These are phyloP conservation scores for Fusarium temperatum DNA, from an alignment of 2,329 filamentous ascomycete genomes.

Conservation along the genomic window DNA sequence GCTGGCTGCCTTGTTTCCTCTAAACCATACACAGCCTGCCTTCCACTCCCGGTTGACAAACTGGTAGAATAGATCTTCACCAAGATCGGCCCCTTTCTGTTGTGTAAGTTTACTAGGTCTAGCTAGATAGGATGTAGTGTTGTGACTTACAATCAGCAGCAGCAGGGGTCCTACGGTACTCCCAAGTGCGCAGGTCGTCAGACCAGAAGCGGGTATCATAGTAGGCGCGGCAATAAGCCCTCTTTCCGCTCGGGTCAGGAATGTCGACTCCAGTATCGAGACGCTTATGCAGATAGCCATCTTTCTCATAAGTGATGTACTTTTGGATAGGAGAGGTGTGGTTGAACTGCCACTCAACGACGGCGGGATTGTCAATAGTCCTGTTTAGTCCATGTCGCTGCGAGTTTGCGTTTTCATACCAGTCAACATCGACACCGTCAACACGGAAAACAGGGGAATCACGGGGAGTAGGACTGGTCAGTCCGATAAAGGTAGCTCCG, in stretches of 20 bases:
- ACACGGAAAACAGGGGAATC: neutral
- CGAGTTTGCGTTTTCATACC: neutral
- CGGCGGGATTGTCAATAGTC: neutral
- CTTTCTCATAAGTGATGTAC: neutral
- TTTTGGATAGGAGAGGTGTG: neutral
- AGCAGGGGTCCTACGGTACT: neutral
- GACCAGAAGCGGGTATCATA: neutral
- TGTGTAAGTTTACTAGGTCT: neutral
- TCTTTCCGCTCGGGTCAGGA: neutral
- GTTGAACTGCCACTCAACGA: neutral
- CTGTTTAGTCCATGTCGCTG: neutral
- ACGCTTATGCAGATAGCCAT: neutral
- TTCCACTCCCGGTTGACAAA: neutral
- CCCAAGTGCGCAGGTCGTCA: neutral
- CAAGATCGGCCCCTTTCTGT: neutral
- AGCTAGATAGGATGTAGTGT: accelerated
- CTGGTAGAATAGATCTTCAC: neutral
- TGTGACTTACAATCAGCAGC: neutral
- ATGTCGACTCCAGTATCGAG: neutral
- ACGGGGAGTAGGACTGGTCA: neutral
- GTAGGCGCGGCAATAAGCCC: neutral
- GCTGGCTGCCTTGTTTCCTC: neutral
- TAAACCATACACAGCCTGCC: neutral
- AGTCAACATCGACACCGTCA: neutral
- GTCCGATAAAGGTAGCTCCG: neutral